A percentile compares a stretch with the other conserved stretches of the same genome.
These are phyloP conservation scores for Centella asiatica DNA, from an alignment of 129 eudicot species.

Conservation along the genomic window DNA sequence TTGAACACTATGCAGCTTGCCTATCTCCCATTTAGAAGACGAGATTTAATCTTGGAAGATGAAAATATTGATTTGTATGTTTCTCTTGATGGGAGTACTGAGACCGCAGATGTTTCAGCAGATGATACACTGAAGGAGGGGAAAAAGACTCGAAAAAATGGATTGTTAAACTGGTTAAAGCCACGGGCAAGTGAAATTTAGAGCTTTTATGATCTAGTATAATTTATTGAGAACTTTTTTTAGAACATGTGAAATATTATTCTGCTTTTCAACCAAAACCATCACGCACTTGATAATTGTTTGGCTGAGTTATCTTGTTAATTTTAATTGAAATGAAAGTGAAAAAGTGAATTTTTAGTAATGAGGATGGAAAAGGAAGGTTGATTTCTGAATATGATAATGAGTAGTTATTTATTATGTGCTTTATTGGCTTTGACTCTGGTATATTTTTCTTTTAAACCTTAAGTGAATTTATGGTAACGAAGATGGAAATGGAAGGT, in stretches of 20 bases:
- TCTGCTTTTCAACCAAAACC: not conserved
- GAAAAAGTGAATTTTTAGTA: not conserved
- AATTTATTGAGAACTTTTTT: not conserved
- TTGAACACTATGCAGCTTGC: slow-evolving; percentile 59
- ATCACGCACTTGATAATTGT: not conserved
- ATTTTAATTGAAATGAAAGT: not conserved
- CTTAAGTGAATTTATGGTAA: too few species aligned
- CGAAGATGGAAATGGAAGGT: too few species aligned
- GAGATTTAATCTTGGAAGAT: slow-evolving; percentile 76
- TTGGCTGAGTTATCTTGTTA: not conserved
- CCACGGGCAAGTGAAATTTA: slow-evolving; percentile 49
- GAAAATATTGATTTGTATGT: slow-evolving; percentile 58
- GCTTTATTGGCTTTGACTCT: too few species aligned
- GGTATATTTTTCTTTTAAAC: too few species aligned
- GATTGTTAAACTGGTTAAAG: slow-evolving; percentile 89
- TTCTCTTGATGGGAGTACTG: slow-evolving; percentile 60
- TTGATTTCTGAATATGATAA: too few species aligned
- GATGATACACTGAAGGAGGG: slow-evolving; percentile 64
- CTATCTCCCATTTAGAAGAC: slow-evolving; percentile 82
- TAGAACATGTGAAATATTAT: too few species aligned
- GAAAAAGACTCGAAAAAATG: slow-evolving; percentile 67
- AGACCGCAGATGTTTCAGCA: slow-evolving; percentile 38
- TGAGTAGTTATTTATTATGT: too few species aligned
- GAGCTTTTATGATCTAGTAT: not conserved
- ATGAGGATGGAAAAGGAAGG: too few species aligned